phyloP scores from a whole-genome alignment of 1,139 yeast genomes.

The Hemisphaericaspora xylofermentans region DNA sequence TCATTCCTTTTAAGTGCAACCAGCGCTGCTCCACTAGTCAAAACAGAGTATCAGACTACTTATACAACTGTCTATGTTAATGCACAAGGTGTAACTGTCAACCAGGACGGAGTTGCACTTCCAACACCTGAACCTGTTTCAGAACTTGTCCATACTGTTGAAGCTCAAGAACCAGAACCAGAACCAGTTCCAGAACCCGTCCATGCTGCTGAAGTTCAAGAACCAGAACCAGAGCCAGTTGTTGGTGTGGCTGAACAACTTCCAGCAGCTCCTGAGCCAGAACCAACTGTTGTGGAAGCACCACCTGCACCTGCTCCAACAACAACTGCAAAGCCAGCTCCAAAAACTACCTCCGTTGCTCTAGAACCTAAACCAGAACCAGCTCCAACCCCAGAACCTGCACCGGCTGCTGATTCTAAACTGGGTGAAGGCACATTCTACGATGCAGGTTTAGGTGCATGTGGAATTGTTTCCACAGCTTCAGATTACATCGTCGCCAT shows the following conservation, averaged over 20 bases:
- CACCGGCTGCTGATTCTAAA: conserved; percentile 27
- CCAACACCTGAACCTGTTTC: conserved; percentile 14
- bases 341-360: conserved; percentile 19
- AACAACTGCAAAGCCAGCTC: conserved; percentile 23
- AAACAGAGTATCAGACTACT: conserved; percentile 16
- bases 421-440: conserved; percentile 63
- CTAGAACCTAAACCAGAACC: conserved; percentile 16
- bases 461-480: conserved; percentile 50
- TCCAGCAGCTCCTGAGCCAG: conserved; percentile 11
- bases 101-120: conserved; percentile 24
- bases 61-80: conserved; percentile 18
- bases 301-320: conserved; percentile 8
- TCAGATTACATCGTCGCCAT: conserved; percentile 50
- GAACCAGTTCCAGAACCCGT: conserved; percentile 29
- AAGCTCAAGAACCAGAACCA: background rate
- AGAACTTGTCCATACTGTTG: too few species aligned
- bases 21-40: conserved; percentile 22
- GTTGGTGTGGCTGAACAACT: conserved; percentile 10
- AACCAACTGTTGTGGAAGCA: conserved; percentile 15
- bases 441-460: conserved; percentile 59
- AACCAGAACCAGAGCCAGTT: background rate
- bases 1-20: conserved; percentile 14
- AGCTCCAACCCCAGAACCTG: conserved; percentile 15
- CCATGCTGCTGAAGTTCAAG: conserved; percentile 20
- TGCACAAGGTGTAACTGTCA: conserved; percentile 10